Evolutionary conservation across 2,329 filamentous ascomycete genomes (phyloP).

Genomic region (Fusarium sororula): DNA sequence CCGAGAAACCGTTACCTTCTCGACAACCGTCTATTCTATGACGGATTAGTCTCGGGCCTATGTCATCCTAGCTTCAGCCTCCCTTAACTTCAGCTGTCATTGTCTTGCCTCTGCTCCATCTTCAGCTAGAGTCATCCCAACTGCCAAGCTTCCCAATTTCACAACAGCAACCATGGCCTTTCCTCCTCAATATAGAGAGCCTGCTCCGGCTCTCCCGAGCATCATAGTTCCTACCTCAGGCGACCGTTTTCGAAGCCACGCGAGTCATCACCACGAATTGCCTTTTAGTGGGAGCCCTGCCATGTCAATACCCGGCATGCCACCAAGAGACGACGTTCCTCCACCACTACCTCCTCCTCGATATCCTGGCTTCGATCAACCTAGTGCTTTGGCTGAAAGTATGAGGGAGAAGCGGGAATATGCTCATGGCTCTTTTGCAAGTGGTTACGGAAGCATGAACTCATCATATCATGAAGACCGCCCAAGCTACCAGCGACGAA

Average conservation of each 20-base stretch:
- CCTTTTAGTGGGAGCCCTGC: conserved; percentile 49
- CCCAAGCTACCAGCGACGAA: conserved; percentile 47
- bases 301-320: conserved; percentile 55
- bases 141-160: conserved; percentile 18
- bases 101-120: conserved; percentile 38
- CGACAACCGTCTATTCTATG: conserved; percentile 34
- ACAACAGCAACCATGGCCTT: conserved; percentile 47
- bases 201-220: conserved; percentile 48
- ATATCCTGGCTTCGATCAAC: conserved; percentile 48
- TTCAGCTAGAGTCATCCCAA: conserved; percentile 38
- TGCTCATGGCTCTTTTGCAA: conserved; percentile 45
- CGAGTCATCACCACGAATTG: conserved; percentile 45
- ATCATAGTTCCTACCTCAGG: conserved; percentile 47
- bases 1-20: conserved; percentile 10
- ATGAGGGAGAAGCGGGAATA: conserved; percentile 44
- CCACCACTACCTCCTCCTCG: conserved; percentile 59
- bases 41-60: conserved; percentile 36
- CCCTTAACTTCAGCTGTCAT: conserved; percentile 39
- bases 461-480: conserved; percentile 49
- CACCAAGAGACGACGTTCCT: conserved; percentile 48
- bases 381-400: conserved; percentile 43
- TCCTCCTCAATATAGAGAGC: conserved; percentile 49
- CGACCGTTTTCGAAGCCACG: conserved; percentile 43
- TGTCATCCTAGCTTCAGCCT: conserved; percentile 37
- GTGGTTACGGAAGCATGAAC: conserved; percentile 54